A percentile compares a stretch with the other conserved stretches of the same genome.
These are phyloP conservation scores for Alternaria brassicicola DNA, from an alignment of 2,329 filamentous ascomycete genomes.

Conservation along the genomic window DNA sequence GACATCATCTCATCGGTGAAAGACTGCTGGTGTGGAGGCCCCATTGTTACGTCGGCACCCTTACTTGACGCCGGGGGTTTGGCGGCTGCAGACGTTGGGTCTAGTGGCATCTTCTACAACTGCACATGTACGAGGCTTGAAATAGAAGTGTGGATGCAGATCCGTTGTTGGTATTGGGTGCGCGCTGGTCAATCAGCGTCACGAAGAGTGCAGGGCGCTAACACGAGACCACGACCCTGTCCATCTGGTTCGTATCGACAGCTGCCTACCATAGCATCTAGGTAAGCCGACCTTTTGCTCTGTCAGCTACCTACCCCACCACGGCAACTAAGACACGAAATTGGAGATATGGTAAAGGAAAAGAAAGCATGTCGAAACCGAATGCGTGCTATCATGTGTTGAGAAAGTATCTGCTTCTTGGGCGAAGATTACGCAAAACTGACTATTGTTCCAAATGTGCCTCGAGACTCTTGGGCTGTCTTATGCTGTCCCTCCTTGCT, in stretches of 20 bases:
- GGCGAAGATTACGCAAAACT: not conserved
- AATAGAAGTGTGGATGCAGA: constrained; percentile 1
- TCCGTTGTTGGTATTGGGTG: not conserved
- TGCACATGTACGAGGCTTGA: constrained; percentile 1
- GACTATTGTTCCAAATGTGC: not conserved
- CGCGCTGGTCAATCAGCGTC: not conserved
- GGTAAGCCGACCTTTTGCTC: not conserved
- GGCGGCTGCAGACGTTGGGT: not conserved
- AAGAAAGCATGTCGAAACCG: not conserved
- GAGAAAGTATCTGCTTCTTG: not conserved
- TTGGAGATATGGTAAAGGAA: too few relatives aligned
- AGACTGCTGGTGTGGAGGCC: not conserved
- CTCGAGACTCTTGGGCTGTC: not conserved
- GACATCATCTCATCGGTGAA: not conserved
- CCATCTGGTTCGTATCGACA: not conserved
- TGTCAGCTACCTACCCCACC: not conserved
- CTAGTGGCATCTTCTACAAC: not conserved
- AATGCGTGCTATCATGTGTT: not conserved
- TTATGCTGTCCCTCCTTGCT: not conserved
- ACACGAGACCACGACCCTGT: not conserved
- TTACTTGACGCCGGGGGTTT: not conserved
- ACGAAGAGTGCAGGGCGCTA: not conserved
- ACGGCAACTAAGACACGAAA: not conserved
- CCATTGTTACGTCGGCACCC: not conserved
- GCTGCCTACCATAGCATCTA: not conserved